Evolutionary conservation across 2,329 filamentous ascomycete species (phyloP).

Genomic region (Phialemonium atrogriseum): DNA sequence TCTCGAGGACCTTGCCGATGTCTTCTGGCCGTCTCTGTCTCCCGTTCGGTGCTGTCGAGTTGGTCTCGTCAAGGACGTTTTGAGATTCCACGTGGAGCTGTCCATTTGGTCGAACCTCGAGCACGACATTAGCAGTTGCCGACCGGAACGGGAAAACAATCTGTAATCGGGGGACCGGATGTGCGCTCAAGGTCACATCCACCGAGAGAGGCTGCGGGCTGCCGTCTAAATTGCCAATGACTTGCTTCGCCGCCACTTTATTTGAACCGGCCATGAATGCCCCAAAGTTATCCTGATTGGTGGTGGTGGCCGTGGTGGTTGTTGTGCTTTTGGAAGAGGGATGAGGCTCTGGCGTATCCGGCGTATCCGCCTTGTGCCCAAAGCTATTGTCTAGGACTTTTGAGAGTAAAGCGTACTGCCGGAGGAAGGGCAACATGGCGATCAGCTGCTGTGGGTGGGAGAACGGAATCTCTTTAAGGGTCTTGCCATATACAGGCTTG

Average conservation of each 20-base stretch:
- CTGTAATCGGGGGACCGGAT: constrained; percentile 39
- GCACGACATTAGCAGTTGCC: constrained; percentile 40
- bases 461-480: constrained; percentile 62
- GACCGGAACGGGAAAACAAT: constrained; percentile 44
- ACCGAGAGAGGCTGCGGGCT: constrained; percentile 22
- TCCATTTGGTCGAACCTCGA: constrained; percentile 54
- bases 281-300: constrained; percentile 16
- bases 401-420: constrained; percentile 67
- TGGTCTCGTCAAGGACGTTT: constrained; percentile 36
- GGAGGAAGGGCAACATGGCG: constrained; percentile 61
- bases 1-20: constrained; percentile 36
- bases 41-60: constrained; percentile 18
- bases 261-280: constrained; percentile 8
- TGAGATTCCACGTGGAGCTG: constrained; percentile 50
- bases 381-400: constrained; percentile 57
- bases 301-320: constrained; percentile 13
- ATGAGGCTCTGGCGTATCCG: constrained; percentile 13
- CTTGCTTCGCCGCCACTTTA: no score
- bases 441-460: constrained; percentile 70
- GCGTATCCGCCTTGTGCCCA: constrained; percentile 22
- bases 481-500: constrained; percentile 63
- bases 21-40: constrained; percentile 30
- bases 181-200: constrained; percentile 44
- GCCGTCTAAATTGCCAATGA: neutral
- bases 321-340: constrained; percentile 6